Evolutionary conservation across 139 green algal genomes (phyloP), one percentile per base, ranked within the genome.

Genomic region (Chlamydomonas applanata): DNA sequence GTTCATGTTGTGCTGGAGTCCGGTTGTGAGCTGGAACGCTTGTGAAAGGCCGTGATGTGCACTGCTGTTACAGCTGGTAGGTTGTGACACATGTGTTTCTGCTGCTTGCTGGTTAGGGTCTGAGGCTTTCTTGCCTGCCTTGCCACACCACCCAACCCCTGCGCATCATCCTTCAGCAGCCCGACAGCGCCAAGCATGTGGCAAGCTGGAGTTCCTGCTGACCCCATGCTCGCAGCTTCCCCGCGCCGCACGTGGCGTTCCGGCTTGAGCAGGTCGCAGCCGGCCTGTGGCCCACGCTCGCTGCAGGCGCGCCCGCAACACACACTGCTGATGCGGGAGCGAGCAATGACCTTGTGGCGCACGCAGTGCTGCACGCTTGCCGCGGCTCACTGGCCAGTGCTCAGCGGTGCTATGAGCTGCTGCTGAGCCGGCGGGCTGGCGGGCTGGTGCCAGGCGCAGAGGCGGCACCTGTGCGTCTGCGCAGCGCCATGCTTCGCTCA

Each of bases 211-310:
- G n/a, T n/a, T n/a, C n/a, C n/a, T n/a, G n/a, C n/a, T n/a, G n/a
- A n/a, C n/a, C n/a, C n/a, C n/a, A n/a, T n/a, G n/a, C 34, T 19
- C 46, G 61, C 74, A 91, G 78, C 54, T 84, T 95, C 64, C 91
- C 92, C 0, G 45, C 85, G 25, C 34, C 73, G 11, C 88, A 93
- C 74, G 77, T 96, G 27, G 73, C 83, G 1, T 83, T 91, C 67
- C 80, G 90, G n/a, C 78, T 97, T 53, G 89, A 96, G 77, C 78
- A 89, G 70, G 59, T 86, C 29, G 90, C 91, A 13, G 82, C 85
- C 14, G 92, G 92, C 22, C 71, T 83, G 36, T 97, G 91, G 92
- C 89, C 89, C 9, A 34, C 69, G 32, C 36, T 2, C 0, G 49
- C 36, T 30, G 64, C 2, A 24, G 71, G 53, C 17, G 25, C 57